Evolutionary conservation across 495 filamentous ascomycete species (phyloP).

Genomic region (Monascus purpureus): DNA sequence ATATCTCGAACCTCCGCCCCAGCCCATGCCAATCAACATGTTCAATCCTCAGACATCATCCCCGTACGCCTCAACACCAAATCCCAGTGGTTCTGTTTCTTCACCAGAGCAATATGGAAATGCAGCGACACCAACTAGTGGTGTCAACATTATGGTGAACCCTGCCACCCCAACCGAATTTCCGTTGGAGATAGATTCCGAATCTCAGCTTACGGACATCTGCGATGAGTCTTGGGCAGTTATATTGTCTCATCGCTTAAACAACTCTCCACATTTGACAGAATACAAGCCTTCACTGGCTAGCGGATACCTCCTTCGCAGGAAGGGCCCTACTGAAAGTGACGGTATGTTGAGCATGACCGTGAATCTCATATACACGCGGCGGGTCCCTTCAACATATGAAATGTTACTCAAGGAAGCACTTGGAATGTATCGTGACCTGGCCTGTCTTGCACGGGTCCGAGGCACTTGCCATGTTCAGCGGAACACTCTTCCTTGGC

Average conservation of each 20-base stretch:
- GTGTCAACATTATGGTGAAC: slow-evolving; percentile 16
- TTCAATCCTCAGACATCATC: slow-evolving; percentile 22
- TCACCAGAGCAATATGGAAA: slow-evolving; percentile 29
- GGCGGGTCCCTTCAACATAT: slow-evolving; percentile 27
- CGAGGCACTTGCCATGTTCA: slow-evolving; percentile 51
- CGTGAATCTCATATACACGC: slow-evolving; percentile 50
- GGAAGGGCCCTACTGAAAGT: slow-evolving; percentile 44
- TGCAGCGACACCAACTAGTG: slow-evolving; percentile 20
- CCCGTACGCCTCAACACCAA: slow-evolving; percentile 32
- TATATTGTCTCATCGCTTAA: slow-evolving; percentile 55
- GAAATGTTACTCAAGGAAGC: slow-evolving; percentile 57
- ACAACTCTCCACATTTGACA: slow-evolving; percentile 46
- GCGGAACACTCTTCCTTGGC: slow-evolving; percentile 62
- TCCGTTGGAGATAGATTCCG: slow-evolving; percentile 46
- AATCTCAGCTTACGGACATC: slow-evolving; percentile 61
- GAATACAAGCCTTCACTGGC: slow-evolving; percentile 51
- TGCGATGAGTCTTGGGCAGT: slow-evolving; percentile 74
- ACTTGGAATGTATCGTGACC: slow-evolving; percentile 57
- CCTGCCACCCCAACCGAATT: slow-evolving; percentile 45
- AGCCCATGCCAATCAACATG: slow-evolving; percentile 17
- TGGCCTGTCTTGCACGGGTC: slow-evolving; percentile 58
- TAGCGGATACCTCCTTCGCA: slow-evolving; percentile 66
- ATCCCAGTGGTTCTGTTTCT: slow-evolving; percentile 27
- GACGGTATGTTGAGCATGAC: slow-evolving; percentile 51
- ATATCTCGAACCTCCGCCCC: slow-evolving; percentile 31